These are phyloP conservation scores for Kluyveromyces nonfermentans DNA, from an alignment of 805 yeast species.

Conservation along the genomic window DNA sequence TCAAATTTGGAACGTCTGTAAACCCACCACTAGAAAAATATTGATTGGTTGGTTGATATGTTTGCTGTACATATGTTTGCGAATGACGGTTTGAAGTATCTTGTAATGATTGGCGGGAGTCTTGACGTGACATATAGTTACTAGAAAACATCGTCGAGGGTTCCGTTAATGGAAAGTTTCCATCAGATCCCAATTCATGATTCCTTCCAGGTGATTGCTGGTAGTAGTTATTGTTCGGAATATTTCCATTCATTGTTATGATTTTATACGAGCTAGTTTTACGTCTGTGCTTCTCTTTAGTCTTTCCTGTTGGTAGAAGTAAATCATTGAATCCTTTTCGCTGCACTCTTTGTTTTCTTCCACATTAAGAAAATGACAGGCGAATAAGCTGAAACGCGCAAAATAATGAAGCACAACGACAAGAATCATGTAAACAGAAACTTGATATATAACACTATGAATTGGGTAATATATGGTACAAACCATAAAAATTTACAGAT, in stretches of 20 bases:
- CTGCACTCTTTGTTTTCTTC: not conserved
- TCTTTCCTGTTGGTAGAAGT: too few species aligned
- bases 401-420: too few species aligned
- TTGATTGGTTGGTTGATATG: not conserved
- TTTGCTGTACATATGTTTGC: constrained; percentile 3
- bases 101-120: constrained; percentile 32
- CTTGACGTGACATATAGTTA: constrained; percentile 30
- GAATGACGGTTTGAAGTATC: constrained; percentile 14
- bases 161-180: constrained; percentile 1
- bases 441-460: too few species aligned
- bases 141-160: constrained; percentile 30
- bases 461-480: too few species aligned
- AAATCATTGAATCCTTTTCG: not conserved
- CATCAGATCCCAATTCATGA: not conserved
- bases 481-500: too few species aligned
- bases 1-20: constrained; percentile 24
- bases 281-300: too few species aligned
- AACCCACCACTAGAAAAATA: constrained; percentile 12
- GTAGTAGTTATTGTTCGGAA: constrained; percentile 2
- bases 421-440: too few species aligned
- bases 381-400: not conserved
- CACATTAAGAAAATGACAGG: not conserved
- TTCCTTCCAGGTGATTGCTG: not conserved
- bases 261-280: not conserved
- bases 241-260: not conserved